A percentile compares a stretch with the other conserved stretches of the same genome.
Conservation (phyloP, 441 rosid species). For the Populus hybrid region DNA sequence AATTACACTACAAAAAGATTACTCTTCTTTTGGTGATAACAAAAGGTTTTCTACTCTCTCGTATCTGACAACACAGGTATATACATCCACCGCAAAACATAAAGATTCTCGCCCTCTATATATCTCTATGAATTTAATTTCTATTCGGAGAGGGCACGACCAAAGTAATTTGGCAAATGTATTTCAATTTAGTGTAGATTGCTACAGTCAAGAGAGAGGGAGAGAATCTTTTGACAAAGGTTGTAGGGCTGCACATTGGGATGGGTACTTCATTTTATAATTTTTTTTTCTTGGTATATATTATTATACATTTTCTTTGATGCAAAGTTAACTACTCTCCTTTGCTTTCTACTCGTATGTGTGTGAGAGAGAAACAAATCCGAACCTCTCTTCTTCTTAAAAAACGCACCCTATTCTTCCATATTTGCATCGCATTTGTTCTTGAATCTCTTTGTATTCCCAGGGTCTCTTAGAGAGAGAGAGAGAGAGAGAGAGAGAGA, state of each 20-base stretch:
- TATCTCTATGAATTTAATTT: background rate
- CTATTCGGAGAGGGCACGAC: background rate
- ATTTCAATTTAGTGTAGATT: background rate
- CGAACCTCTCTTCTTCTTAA: slow-evolving; percentile 39
- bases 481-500: slow-evolving; percentile 20
- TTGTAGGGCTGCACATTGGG: slow-evolving; percentile 18
- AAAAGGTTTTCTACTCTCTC: slow-evolving; percentile 20
- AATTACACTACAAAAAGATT: slow-evolving; percentile 25
- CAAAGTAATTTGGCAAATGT: background rate
- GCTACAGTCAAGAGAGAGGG: background rate
- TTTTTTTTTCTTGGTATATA: background rate
- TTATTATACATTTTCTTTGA: slow-evolving; percentile 17
- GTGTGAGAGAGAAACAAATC: background rate
- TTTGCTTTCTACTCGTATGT: background rate
- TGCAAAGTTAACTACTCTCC: slow-evolving; percentile 18
- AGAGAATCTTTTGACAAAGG: slow-evolving; percentile 28
- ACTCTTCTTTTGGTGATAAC: slow-evolving; percentile 30
- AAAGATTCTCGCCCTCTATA: background rate
- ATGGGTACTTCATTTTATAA: background rate
- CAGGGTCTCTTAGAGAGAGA: background rate
- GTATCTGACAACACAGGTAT: background rate
- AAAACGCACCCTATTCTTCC: slow-evolving; percentile 78
- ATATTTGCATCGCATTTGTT: slow-evolving; percentile 91
- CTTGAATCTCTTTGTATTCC: slow-evolving; percentile 52
- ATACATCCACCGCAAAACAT: no score